phyloP scores from a whole-genome alignment of 352 stramenopile genomes.

The Phytopythium vexans region DNA sequence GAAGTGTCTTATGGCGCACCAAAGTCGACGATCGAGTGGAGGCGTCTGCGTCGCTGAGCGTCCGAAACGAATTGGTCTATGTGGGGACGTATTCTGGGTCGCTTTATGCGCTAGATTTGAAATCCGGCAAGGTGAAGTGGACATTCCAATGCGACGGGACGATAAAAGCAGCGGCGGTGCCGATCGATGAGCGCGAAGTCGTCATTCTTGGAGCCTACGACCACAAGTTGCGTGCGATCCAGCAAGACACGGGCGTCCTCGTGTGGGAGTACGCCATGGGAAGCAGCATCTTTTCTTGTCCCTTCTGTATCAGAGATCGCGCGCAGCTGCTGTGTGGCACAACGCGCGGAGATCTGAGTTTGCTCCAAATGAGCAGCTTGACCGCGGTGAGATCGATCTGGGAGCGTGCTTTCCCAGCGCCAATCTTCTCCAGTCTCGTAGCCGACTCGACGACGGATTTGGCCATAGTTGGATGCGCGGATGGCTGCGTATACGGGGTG shows the following conservation, averaged over 20 bases:
- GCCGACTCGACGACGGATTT: conserved; percentile 8
- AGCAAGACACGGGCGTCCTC: conserved; percentile 13
- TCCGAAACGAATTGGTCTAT: conserved; percentile 25
- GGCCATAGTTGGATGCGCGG: conserved; percentile 44
- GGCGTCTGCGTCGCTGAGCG: conserved; percentile 38
- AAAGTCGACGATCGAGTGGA: conserved; percentile 61
- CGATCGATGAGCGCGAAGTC: conserved; percentile 35
- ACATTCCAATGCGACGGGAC: conserved; percentile 24
- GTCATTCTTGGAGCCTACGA: conserved; percentile 54
- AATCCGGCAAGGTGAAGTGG: conserved; percentile 27
- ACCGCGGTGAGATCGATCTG: conserved; percentile 4
- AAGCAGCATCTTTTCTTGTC: conserved; percentile 53
- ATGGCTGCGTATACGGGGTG: conserved; percentile 43
- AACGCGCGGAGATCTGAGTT: conserved; percentile 33
- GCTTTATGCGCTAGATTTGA: conserved; percentile 40
- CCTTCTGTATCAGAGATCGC: conserved; percentile 17
- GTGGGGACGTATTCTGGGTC: conserved; percentile 51
- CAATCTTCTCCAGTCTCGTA: conserved; percentile 57
- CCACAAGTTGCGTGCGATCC: conserved; percentile 36
- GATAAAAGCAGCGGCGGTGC: conserved; percentile 51
- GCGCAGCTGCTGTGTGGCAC: conserved; percentile 32
- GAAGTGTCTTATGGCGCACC: conserved; percentile 26
- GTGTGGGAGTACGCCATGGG: conserved; percentile 24
- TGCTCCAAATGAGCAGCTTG: conserved; percentile 7
- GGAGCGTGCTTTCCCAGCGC: conserved; percentile 23